A percentile compares a stretch with the other conserved stretches of the same genome.
Evolutionary conservation across 345 rosid species (phyloP).

Genomic region (Chamaenerion angustifolium): DNA sequence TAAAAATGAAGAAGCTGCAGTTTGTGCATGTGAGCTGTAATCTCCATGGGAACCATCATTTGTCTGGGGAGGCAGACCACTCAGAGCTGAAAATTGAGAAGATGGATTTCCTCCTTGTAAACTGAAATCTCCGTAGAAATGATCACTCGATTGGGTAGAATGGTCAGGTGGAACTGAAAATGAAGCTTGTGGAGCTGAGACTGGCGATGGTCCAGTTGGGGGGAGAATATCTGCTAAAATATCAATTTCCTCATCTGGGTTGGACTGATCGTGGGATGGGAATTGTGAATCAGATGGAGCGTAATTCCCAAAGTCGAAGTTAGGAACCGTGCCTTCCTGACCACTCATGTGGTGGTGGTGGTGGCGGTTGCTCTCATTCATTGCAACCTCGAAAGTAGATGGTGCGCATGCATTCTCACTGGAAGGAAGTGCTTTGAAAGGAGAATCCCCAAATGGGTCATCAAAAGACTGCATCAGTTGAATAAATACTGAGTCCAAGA

Average conservation of each 20-base stretch:
- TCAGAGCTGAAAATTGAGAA: slow-evolving; percentile 21
- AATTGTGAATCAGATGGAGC: slow-evolving; percentile 28
- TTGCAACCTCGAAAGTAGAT: slow-evolving; percentile 14
- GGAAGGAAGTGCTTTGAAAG: slow-evolving; percentile 70
- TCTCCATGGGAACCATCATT: slow-evolving; percentile 3
- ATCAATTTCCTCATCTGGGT: slow-evolving; percentile 46
- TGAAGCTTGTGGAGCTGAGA: slow-evolving; percentile 21
- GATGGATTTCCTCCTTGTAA: not conserved
- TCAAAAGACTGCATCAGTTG: slow-evolving; percentile 58
- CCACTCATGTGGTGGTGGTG: slow-evolving; percentile 14
- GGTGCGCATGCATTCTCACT: slow-evolving; percentile 14
- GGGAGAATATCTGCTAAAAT: slow-evolving; percentile 92
- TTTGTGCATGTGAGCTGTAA: slow-evolving; percentile 1
- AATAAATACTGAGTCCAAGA: slow-evolving; percentile 1
- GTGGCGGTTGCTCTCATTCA: too few relatives aligned
- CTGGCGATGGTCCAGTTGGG: slow-evolving; percentile 41
- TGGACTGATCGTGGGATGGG: slow-evolving; percentile 43
- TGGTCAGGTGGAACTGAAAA: not conserved
- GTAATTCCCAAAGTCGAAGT: slow-evolving; percentile 38
- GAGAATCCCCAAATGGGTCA: slow-evolving; percentile 93
- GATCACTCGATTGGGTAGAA: not conserved
- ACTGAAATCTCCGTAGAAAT: slow-evolving; percentile 2
- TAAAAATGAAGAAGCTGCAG: too few relatives aligned
- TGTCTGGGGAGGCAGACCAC: slow-evolving; percentile 9
- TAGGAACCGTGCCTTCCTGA: slow-evolving; percentile 16